Base-by-base conservation (phyloP, 2,329 filamentous ascomycete species). In the Aspergillus sp. region DNA sequence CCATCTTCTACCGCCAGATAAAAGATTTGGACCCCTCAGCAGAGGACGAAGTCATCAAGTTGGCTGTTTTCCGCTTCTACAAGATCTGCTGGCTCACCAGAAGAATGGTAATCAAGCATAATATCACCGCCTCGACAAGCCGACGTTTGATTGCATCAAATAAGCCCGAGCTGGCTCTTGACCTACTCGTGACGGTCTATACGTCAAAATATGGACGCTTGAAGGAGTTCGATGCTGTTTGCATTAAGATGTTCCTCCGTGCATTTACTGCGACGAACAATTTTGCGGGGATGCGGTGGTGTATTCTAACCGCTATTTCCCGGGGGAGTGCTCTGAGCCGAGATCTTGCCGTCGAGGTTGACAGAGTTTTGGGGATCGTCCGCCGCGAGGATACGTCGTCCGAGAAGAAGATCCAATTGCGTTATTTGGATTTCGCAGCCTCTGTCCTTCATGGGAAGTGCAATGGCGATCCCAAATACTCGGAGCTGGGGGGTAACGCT, bases 61-160 rank as follows among this genome's bases (percentile, higher is more conserved):
- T 73, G 60, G 74, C 72, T 2, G 58, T 77, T 11, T 68, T 77
- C 35, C 71, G 72, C 37, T 77, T 75, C 56, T 77, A 77, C 57
- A 62, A 67, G n/a, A 55, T 77, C 6, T 75, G 73, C 56, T 69
- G 67, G 61, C 66, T 68, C 14, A 66, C 65, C 11, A 68, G 70
- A 31, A 60, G 61, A 9, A 61, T 75, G 52, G 64, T 54, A 9
- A 66, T 76, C 55, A 77, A 76, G 55, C 73, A 77, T 47, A 69
- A 74, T 45, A 67, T 72, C n/a, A 66, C 69, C 8, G 62, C 65
- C 12, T 60, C 70, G 3, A 65, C 69, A 17, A 65, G 67, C 52
- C 62, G 66, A 25, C 67, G 65, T 17, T 55, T 76, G 44, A 70
- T 77, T 40, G 47, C 55, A 6, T 39, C 61, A 6, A 57, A 62